phyloP scores from a whole-genome alignment of 768 basidiomycete species.

The Boletus patriciae region DNA sequence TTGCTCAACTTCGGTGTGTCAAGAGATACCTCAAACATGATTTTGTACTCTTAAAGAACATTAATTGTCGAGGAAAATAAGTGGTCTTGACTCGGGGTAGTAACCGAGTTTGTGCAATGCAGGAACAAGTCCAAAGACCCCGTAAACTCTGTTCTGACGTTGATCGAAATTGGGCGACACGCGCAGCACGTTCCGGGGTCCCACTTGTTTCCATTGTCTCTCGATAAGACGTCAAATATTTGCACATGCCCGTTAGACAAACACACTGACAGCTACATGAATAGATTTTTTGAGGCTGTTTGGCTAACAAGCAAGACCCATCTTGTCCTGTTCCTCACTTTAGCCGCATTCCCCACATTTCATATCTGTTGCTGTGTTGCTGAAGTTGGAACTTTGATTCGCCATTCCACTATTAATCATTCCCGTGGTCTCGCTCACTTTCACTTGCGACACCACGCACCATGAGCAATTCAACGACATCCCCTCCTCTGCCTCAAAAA shows the following conservation, averaged over 20 bases:
- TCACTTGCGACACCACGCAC: background rate
- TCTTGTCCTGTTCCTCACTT: background rate
- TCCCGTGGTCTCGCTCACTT: background rate
- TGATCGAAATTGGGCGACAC: background rate
- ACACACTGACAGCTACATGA: constrained; percentile 11
- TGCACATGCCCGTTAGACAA: constrained; percentile 18
- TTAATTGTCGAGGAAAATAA: too few species aligned
- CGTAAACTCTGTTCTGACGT: constrained; percentile 18
- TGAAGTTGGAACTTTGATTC: constrained; percentile 8
- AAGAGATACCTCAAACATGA: too few species aligned
- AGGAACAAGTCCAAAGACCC: constrained; percentile 5
- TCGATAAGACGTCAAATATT: constrained; percentile 10
- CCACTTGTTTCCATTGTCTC: constrained; percentile 7
- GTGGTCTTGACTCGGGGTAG: too few species aligned
- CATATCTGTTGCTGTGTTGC: background rate
- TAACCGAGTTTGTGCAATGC: too few species aligned
- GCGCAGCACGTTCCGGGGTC: constrained; percentile 14
- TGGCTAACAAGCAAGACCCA: constrained; percentile 2
- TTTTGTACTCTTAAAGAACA: too few species aligned
- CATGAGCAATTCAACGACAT: constrained; percentile 14
- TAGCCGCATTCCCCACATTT: background rate
- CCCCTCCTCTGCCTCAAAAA: constrained; percentile 14
- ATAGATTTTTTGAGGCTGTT: background rate
- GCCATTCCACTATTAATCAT: background rate
- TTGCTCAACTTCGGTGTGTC: too few species aligned